These are phyloP conservation scores for Fusarium proliferatum DNA, from an alignment of 2,329 filamentous ascomycete genomes.

Conservation along the genomic window DNA sequence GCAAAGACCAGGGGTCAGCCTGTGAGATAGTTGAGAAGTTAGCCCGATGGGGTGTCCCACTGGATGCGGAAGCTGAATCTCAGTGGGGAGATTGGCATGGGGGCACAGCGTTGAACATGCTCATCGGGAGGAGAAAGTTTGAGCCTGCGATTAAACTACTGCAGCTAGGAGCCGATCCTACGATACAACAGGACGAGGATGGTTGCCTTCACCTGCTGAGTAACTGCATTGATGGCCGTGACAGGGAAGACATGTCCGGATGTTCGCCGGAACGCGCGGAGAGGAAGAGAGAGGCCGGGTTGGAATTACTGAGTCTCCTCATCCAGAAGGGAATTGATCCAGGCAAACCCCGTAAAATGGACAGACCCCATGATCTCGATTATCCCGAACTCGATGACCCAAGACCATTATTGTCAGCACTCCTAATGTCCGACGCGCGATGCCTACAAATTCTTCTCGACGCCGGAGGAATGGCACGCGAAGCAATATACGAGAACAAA, in stretches of 20 bases:
- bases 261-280: not conserved
- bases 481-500: rapidly evolving
- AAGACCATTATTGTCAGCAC: not conserved
- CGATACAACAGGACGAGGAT: not conserved
- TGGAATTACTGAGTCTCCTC: not conserved
- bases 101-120: not conserved
- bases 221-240: not conserved
- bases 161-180: not conserved
- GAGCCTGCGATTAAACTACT: rapidly evolving
- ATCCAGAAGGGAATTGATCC: not conserved
- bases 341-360: not conserved
- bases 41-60: not conserved
- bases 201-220: not conserved
- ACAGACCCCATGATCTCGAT: too few species aligned
- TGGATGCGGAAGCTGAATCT: not conserved
- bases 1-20: not conserved
- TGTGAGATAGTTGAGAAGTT: not conserved
- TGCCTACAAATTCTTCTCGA: not conserved
- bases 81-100: not conserved
- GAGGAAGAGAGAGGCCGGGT: not conserved
- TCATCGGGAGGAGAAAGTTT: not conserved
- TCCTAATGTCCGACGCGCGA: not conserved
- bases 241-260: not conserved
- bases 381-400: rapidly evolving
- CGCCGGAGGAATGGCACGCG: not conserved